phyloP scores from a whole-genome alignment of 2,329 filamentous ascomycete species.

The Phialophora expanda region DNA sequence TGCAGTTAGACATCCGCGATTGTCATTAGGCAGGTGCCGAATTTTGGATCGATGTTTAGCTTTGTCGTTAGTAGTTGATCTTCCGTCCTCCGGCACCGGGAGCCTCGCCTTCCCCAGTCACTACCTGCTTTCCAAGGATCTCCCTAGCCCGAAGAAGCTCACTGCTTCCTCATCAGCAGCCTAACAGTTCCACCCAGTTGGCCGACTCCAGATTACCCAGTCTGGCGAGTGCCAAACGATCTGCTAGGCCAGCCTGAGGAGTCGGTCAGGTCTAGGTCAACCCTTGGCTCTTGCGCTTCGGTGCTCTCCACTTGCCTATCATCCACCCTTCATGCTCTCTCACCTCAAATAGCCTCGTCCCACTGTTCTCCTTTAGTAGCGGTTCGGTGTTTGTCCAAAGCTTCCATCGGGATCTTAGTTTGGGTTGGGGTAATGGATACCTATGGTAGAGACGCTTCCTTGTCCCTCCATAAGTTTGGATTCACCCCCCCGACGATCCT shows the following conservation, averaged over 20 bases:
- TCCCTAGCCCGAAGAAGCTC: conserved; percentile 15
- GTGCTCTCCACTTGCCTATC: conserved; percentile 10
- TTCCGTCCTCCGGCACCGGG: not conserved
- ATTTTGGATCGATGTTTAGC: not conserved
- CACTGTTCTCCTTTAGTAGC: conserved; percentile 4
- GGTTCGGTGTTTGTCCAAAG: conserved; percentile 7
- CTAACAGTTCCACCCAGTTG: conserved; percentile 7
- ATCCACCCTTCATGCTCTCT: not conserved
- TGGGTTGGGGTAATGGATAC: not conserved
- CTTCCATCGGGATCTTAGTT: conserved; percentile 8
- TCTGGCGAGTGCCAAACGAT: not conserved
- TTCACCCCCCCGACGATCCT: not conserved
- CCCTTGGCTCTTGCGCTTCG: not conserved
- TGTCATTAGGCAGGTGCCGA: not conserved
- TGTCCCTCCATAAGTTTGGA: not conserved
- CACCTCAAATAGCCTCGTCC: conserved; percentile 11
- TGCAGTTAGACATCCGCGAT: conserved; percentile 3
- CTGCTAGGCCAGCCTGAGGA: conserved; percentile 8
- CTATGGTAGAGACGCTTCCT: conserved; percentile 3
- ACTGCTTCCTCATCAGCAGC: conserved; percentile 10
- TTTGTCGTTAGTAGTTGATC: not conserved
- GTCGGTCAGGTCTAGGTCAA: not conserved
- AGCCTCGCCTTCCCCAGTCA: conserved; percentile 9
- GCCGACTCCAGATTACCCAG: conserved; percentile 3
- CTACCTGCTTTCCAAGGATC: not conserved